Evolutionary conservation across 78 protist genomes (phyloP).

Genomic region (Dictyostelium capitatum): DNA sequence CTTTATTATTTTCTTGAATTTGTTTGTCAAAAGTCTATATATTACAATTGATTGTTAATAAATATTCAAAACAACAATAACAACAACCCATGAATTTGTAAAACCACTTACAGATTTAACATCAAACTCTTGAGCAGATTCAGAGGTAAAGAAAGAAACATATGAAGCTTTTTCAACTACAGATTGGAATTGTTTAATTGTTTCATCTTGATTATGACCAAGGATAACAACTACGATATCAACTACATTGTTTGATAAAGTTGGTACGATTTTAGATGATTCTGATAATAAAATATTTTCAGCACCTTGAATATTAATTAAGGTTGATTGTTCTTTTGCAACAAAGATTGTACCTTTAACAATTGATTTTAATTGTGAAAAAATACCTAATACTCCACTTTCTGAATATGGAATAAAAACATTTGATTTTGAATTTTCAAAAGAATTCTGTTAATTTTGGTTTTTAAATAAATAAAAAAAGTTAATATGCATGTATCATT

Average conservation of each 20-base stretch:
- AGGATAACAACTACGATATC: conserved; percentile 68
- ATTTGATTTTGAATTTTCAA: conserved; percentile 36
- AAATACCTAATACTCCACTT: conserved; percentile 17
- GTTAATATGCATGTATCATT: background rate
- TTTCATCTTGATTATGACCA: background rate
- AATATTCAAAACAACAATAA: no score
- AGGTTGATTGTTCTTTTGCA: conserved; percentile 19
- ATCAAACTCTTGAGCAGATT: conserved; percentile 16
- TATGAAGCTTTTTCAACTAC: background rate
- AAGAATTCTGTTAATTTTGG: background rate
- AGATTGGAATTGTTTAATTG: conserved; percentile 22
- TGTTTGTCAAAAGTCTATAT: background rate
- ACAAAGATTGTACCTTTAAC: conserved; percentile 35
- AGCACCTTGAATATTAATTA: conserved; percentile 42
- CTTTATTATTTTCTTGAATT: background rate
- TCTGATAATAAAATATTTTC: conserved; percentile 4
- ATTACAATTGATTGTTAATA: no score
- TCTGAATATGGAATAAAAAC: conserved; percentile 51
- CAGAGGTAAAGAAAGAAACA: conserved; percentile 69
- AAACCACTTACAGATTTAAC: background rate
- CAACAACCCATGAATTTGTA: no score
- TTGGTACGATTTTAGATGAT: background rate
- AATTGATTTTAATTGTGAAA: conserved; percentile 13
- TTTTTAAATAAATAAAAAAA: background rate
- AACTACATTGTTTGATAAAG: conserved; percentile 26